Evolutionary conservation across 306 rosid species (phyloP).

Genomic region (Neltuma alba): DNA sequence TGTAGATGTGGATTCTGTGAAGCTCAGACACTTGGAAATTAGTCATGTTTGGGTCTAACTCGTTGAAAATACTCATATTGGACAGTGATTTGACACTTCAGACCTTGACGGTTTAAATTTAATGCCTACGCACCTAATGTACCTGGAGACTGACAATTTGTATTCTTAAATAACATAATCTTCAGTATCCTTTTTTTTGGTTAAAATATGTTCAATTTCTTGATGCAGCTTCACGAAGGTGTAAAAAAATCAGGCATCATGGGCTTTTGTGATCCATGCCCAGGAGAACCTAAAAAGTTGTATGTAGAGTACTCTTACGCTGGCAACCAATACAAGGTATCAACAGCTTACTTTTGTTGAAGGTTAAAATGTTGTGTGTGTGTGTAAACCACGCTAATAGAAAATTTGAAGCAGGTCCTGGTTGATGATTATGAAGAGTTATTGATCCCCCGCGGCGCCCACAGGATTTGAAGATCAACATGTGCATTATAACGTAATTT

Average conservation of each 20-base stretch:
- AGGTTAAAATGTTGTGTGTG: too few relatives aligned
- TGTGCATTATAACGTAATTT: slow-evolving; percentile 35
- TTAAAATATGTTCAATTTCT: slow-evolving; percentile 25
- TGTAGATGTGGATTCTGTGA: not conserved
- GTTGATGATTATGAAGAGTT: slow-evolving; percentile 78
- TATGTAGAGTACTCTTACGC: slow-evolving; percentile 72
- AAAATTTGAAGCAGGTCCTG: slow-evolving; percentile 54
- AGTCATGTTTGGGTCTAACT: not conserved
- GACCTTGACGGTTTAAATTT: not conserved
- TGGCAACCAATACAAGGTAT: slow-evolving; percentile 68
- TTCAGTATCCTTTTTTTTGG: slow-evolving; percentile 29
- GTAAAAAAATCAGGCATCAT: slow-evolving; percentile 94
- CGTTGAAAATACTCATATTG: not conserved
- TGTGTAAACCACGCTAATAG: too few relatives aligned
- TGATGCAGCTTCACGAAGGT: slow-evolving; percentile 87
- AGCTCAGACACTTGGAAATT: not conserved
- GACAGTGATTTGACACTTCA: not conserved
- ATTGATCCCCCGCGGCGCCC: slow-evolving; percentile 62
- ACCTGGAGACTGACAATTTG: slow-evolving; percentile 3
- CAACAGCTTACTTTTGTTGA: slow-evolving; percentile 2
- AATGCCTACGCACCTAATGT: not conserved
- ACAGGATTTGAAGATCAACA: slow-evolving; percentile 52
- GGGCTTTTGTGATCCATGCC: slow-evolving; percentile 97
- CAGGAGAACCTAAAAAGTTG: slow-evolving; percentile 76
- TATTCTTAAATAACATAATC: not conserved